Evolutionary conservation across 2,329 filamentous ascomycete species (phyloP).

Genomic region (Ophiognomonia clavigignenti-juglandacearum): DNA sequence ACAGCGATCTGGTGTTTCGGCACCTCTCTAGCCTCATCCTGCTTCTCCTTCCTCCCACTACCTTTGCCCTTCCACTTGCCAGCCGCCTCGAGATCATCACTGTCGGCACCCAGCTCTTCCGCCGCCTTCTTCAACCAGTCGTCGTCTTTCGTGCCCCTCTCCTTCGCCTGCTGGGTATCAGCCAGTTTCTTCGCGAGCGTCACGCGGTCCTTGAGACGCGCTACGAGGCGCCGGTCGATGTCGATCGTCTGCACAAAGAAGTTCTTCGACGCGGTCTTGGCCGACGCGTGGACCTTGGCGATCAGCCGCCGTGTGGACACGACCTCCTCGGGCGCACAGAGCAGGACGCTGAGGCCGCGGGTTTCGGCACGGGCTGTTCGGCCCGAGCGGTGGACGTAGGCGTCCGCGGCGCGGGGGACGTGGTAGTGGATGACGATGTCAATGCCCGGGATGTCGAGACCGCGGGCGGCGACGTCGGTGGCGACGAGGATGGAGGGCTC

Average conservation of each 20-base stretch:
- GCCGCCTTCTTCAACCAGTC: conserved; percentile 80
- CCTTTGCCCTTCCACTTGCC: conserved; percentile 64
- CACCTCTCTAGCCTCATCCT: conserved; percentile 62
- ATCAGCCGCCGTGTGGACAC: conserved; percentile 77
- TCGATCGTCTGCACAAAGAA: conserved; percentile 77
- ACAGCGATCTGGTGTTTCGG: conserved; percentile 69
- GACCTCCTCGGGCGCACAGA: conserved; percentile 90
- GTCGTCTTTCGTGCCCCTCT: conserved; percentile 78
- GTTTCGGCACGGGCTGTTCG: conserved; percentile 82
- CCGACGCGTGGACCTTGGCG: conserved; percentile 75
- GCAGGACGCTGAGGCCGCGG: conserved; percentile 75
- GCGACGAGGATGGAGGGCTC: conserved; percentile 70
- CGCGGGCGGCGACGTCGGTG: conserved; percentile 89
- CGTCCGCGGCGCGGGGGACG: conserved; percentile 83
- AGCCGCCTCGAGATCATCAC: conserved; percentile 70
- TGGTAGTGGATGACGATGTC: conserved; percentile 94
- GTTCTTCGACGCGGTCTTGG: conserved; percentile 40
- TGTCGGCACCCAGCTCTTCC: conserved; percentile 88
- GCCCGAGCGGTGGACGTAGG: conserved; percentile 92
- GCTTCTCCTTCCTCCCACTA: conserved; percentile 67
- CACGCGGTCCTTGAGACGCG: conserved; percentile 71
- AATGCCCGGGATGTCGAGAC: conserved; percentile 87
- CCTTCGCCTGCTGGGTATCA: conserved; percentile 78
- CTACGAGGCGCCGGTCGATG: conserved; percentile 74
- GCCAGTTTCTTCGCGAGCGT: conserved; percentile 82